Base-by-base conservation (phyloP, 257 asterid species). In the Lycium ferocissimum region DNA sequence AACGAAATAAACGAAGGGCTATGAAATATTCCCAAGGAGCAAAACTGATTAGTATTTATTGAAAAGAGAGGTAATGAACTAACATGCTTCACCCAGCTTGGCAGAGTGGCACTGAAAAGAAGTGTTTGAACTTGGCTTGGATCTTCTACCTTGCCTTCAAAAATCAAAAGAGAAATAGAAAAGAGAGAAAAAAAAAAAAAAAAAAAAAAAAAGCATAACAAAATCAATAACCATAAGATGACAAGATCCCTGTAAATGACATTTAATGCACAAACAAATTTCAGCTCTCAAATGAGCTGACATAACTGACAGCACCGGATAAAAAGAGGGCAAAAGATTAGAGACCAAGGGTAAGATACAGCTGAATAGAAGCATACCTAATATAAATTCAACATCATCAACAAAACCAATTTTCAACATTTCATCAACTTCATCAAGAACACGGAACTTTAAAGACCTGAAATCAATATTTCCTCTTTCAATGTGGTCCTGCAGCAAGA, bases 331-430 rank as follows among this genome's bases (percentile, higher is more conserved):
- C 20, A 47, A 73, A 20, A n/a, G n/a, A 12, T 47, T 40, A 75
- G 1, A 75, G 0, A 75, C 45, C 20, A 20, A 5, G 20, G 81
- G 7, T 75, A 47, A 72, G 59, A 49, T 49, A 75, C 40, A n/a
- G 7, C 11, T 73, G 59, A 20, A 20, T 73, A 73, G 80, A 35
- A 73, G 49, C 89, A 51, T 91, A 96, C 99, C 98, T 59, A 97
- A 94, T 90, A 97, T 95, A 69, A 97, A 93, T 88, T 97, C 99
- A 84, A 97, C 99, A 62, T 97, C 99, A 18, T 97, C 98, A 81
- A 97, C 99, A 89, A 97, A 97, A 82, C 99, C 99, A 98, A 97
- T 97, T 88, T 95, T 93, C 90, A 97, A 87, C 99, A 97, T 97
- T 89, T 97, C 99, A 94, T 97, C 99, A 72, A 98, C 98, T 90